Conservation (phyloP, 140 eudicot species). For the Cichorium intybus region DNA sequence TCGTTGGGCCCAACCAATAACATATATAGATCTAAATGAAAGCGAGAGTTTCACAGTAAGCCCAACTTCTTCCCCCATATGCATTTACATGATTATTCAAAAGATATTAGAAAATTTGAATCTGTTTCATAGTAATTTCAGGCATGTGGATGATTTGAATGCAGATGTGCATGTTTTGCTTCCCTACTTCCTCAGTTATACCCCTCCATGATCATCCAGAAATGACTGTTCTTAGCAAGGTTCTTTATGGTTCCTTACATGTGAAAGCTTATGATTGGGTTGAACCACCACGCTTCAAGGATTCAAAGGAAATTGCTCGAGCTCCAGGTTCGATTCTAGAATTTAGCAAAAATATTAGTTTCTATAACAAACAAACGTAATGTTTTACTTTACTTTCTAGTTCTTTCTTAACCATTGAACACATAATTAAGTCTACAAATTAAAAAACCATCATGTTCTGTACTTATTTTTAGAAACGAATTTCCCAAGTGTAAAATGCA, state of each 20-base stretch:
- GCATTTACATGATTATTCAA: not conserved
- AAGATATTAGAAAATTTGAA: not conserved
- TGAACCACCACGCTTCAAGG: constrained; percentile 61
- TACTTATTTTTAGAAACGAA: not conserved
- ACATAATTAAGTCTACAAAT: not conserved
- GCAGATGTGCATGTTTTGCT: constrained; percentile 98
- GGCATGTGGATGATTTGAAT: constrained; percentile 26
- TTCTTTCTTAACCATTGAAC: not conserved
- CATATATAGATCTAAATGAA: constrained; percentile 76
- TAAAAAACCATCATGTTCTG: not conserved
- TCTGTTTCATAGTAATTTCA: constrained; percentile 29
- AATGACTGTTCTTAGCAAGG: constrained; percentile 93
- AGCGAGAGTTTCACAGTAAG: constrained; percentile 74
- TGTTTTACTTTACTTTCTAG: not conserved
- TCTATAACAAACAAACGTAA: not conserved
- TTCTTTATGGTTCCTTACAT: constrained; percentile 91
- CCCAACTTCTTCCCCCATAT: not conserved
- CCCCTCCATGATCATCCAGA: constrained; percentile 97
- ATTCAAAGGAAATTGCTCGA: constrained; percentile 33
- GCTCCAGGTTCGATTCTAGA: constrained; percentile 49
- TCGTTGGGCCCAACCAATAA: constrained; percentile 96
- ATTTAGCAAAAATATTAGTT: constrained; percentile 9
- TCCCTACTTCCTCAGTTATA: constrained; percentile 90
- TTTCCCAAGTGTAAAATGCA: not conserved
- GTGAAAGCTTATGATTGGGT: constrained; percentile 99